Evolutionary conservation across 371 early-diverging fungal genomes (phyloP), one percentile per base, ranked within the genome.

Genomic region (Sporodiniella umbellata): DNA sequence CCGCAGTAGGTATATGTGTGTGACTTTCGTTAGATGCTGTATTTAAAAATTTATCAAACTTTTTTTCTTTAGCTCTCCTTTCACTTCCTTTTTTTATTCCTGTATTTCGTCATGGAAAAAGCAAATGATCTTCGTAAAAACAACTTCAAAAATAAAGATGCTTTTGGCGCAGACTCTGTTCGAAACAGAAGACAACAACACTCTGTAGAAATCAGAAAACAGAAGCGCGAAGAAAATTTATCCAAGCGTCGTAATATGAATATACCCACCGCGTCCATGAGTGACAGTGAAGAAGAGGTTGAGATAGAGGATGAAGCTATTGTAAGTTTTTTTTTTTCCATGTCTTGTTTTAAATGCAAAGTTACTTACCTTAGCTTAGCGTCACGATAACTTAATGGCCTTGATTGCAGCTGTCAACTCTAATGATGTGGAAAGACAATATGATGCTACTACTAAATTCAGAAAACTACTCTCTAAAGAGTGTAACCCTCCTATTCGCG

Each of bases 401-500:
- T 57, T 94, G 87, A 82, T 92, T 42, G 68, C 64, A 8, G 85
- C 78, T 28, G 84, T 95, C n/a, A 78, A 83, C 66, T 88, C 90
- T 4, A 78, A 81, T 21, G 81, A 87, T 54, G 70, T 86, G 2
- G 93, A 95, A 31, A 85, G 74, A 28, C 95, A 94, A 68, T 78
- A 92, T 47, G 66, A 81, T 22, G 92, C 97, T 8, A 92, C 92
- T 11, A 81, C 91, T 15, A 85, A 86, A 53, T 98, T 99, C 78
- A 85, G 99, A 71, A 93, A 94, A 67, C 73, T 98, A 11, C 85
- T 99, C 30, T 95, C 96, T 21, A 95, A 95, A 66, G 99, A 97
- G 68, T 85, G 83, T 54, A 92, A 92, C 72, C 99, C 99, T 33
- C 99, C 99, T 28, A 99, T 99, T 63, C 93, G 93, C 53, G 89